Evolutionary conservation across 139 green algal species (phyloP), one percentile per base, ranked within the genome.

Genomic region (Marvania coccoides): DNA sequence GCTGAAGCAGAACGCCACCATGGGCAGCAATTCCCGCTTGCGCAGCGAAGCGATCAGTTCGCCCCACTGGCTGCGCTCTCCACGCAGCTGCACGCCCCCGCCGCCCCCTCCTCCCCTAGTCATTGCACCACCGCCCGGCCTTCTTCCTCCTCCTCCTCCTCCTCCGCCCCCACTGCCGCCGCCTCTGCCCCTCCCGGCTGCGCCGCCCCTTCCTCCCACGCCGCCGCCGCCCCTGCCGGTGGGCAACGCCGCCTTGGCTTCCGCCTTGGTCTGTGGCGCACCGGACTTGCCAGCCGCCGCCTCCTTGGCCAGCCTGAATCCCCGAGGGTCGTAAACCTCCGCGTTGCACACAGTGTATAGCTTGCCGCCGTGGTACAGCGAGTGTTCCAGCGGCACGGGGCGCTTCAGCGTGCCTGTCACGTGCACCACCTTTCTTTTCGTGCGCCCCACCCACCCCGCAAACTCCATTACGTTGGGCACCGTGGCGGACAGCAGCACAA

Each of bases 401-500:
- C 93, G 82, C 67, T 87, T 87, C 3, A 53, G 79, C 36, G 93
- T 98, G 65, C 85, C 86, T 85, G 88, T 91, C 1, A 98, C 87
- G 63, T 93, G 86, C 7, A 97, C 79, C 23, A 83, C 67, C 68
- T 88, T 88, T 39, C 83, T 78, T 74, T 96, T 97, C 61, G 91
- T 99, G 23, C 91, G 77, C 2, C 94, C 94, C 62, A 99, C 88
- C 94, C 94, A 99, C 69, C 93, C 86, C 1, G 94, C 94, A 85
- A 99, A 99, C 76, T 99, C 94, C 70, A 91, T 83, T 3, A 95
- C 88, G 67, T 99, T 99, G 46, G 94, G 94, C 34, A 99, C 71
- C 5, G 94, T 99, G 46, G 94, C 94, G 9, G 84, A 95, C 2
- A 99, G 85, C 66, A 98, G 72, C 15, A 99, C 81, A 29, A 98